Conservation (phyloP, 2,329 filamentous ascomycete species). For the Cordyceps fumosorosea region DNA sequence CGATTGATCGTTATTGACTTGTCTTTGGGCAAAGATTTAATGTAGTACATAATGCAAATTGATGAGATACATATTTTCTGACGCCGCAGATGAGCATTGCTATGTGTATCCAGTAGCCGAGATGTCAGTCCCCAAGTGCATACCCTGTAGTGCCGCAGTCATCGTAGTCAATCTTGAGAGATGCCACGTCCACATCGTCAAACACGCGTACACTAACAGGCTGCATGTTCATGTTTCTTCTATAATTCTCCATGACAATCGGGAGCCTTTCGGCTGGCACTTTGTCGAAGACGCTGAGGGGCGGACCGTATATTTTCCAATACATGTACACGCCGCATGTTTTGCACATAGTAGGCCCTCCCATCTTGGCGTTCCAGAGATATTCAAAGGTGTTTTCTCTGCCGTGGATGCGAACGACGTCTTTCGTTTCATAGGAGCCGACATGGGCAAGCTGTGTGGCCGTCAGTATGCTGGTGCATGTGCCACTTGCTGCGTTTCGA, state of each 20-base stretch:
- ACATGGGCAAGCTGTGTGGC: slow-evolving; percentile 21
- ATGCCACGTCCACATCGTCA: slow-evolving; percentile 17
- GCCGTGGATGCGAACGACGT: slow-evolving; percentile 22
- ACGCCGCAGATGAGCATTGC: too few relatives aligned
- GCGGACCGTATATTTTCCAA: slow-evolving; percentile 24
- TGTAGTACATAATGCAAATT: too few relatives aligned
- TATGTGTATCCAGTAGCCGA: too few relatives aligned
- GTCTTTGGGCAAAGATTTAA: too few relatives aligned
- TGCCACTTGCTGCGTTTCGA: neutral
- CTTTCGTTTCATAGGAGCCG: slow-evolving; percentile 23
- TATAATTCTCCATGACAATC: slow-evolving; percentile 17
- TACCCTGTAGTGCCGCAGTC: neutral
- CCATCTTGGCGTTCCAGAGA: slow-evolving; percentile 17
- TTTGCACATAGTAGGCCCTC: slow-evolving; percentile 19
- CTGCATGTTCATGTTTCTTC: slow-evolving; percentile 20
- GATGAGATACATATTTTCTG: too few relatives aligned
- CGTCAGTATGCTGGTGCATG: neutral
- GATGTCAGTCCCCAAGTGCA: neutral
- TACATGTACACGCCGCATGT: slow-evolving; percentile 26
- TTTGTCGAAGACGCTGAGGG: slow-evolving; percentile 21
- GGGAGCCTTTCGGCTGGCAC: slow-evolving; percentile 21
- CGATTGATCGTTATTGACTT: too few relatives aligned
- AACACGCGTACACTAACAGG: slow-evolving; percentile 22
- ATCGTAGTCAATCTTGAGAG: neutral
- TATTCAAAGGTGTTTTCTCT: slow-evolving; percentile 23